Percentiles rank a stretch among this genome's conserved stretches.
phyloP scores from a whole-genome alignment of 768 basidiomycete species.

The Leccinellum luteum region DNA sequence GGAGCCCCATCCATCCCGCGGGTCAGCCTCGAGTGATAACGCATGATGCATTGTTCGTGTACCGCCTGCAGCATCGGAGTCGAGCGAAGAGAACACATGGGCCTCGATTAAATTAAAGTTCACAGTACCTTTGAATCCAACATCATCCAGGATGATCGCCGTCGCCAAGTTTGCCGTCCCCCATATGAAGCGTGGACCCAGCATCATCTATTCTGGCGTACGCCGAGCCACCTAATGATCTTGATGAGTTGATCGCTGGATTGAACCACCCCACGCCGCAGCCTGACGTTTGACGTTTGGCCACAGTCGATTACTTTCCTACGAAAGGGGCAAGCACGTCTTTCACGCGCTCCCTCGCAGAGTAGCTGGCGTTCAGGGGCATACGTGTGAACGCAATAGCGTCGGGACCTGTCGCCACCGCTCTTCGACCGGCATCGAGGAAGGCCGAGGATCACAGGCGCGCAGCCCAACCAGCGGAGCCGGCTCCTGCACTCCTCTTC shows the following conservation, averaged over 20 bases:
- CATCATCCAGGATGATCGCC: constrained; percentile 38
- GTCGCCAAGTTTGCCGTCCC: constrained; percentile 51
- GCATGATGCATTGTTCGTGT: background rate
- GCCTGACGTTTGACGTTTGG: constrained; percentile 1
- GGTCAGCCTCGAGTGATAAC: background rate
- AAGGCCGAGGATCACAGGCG: constrained; percentile 46
- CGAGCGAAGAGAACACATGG: constrained; percentile 43
- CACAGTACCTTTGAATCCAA: constrained; percentile 55
- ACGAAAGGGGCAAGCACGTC: constrained; percentile 62
- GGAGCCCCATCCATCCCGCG: background rate
- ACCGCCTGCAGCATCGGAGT: constrained; percentile 29
- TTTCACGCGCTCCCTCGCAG: constrained; percentile 54
- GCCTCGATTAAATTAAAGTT: constrained; percentile 44
- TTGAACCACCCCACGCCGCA: constrained; percentile 4
- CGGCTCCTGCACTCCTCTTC: constrained; percentile 53
- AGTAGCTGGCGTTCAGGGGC: constrained; percentile 52
- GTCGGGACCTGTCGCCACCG: constrained; percentile 56
- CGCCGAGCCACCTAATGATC: constrained; percentile 23
- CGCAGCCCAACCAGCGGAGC: constrained; percentile 51
- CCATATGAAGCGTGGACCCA: constrained; percentile 54
- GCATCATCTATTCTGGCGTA: constrained; percentile 61
- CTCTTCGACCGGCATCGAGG: constrained; percentile 56
- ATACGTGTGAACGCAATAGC: constrained; percentile 55
- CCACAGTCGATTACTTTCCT: constrained; percentile 45
- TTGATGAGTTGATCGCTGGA: constrained; percentile 19